These are phyloP conservation scores for Chytriomyces sp. DNA, from an alignment of 192 early-diverging fungal species.

Conservation along the genomic window DNA sequence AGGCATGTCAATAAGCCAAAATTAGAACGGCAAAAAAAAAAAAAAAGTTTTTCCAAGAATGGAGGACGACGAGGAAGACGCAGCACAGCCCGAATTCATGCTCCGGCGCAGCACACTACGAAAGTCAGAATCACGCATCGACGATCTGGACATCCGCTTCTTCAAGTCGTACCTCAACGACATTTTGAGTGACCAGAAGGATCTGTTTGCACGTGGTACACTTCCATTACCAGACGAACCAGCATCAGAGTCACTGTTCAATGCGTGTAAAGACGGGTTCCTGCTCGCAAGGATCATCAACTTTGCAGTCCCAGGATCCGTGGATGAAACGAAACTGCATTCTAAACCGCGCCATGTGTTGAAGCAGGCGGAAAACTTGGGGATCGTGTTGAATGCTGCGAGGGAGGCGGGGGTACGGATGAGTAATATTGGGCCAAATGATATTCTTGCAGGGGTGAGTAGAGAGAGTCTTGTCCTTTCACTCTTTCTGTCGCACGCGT, in stretches of 20 bases:
- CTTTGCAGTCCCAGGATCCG: slow-evolving; percentile 21
- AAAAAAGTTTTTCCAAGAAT: background rate
- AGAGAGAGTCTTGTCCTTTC: no score
- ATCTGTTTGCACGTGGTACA: background rate
- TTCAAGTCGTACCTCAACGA: slow-evolving; percentile 13
- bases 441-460: background rate
- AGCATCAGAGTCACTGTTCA: background rate
- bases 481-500: no score
- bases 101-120: background rate
- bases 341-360: background rate
- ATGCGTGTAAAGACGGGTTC: background rate
- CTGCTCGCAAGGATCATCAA: slow-evolving; percentile 7
- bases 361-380: slow-evolving; percentile 19
- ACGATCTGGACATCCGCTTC: background rate
- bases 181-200: background rate
- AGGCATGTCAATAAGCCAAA: no score
- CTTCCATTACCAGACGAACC: background rate
- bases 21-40: background rate
- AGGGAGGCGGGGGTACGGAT: slow-evolving; percentile 14
- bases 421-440: slow-evolving; percentile 16
- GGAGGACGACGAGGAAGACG: slow-evolving; percentile 1
- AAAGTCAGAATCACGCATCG: background rate
- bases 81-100: background rate
- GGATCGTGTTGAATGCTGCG: slow-evolving; percentile 17
- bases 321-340: slow-evolving; percentile 13